Evolutionary conservation across 139 green algal genomes (phyloP).

Genomic region (Chlamydomonas sp.): DNA sequence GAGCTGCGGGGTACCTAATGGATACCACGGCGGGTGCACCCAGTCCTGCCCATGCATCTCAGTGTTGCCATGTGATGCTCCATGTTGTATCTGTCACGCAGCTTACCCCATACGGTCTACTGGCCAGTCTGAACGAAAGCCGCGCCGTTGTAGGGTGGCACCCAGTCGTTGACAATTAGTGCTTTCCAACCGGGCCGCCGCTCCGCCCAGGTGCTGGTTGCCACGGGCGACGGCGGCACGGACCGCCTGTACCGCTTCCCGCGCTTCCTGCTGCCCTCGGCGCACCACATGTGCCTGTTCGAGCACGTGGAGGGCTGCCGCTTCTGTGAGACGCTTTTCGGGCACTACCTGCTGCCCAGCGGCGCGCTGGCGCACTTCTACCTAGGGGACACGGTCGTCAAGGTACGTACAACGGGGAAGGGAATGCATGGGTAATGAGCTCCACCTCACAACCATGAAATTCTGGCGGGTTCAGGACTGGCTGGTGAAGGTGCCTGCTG

Average conservation of each 20-base stretch:
- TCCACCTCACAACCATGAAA: neutral
- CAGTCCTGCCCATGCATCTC: no score
- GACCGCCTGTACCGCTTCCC: slow-evolving; percentile 54
- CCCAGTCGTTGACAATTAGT: neutral
- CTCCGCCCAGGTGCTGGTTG: slow-evolving; percentile 24
- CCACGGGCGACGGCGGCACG: slow-evolving; percentile 54
- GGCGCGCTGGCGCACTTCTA: slow-evolving; percentile 60
- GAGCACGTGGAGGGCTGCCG: slow-evolving; percentile 56
- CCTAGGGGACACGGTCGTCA: slow-evolving; percentile 53
- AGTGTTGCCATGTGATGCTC: no score
- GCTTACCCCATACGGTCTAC: no score
- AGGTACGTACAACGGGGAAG: slow-evolving; percentile 13
- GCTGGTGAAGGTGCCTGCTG: neutral
- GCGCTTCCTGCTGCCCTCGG: slow-evolving; percentile 23
- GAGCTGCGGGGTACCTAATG: no score
- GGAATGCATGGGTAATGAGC: neutral
- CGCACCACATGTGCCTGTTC: slow-evolving; percentile 54
- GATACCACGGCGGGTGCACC: no score
- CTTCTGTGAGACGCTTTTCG: slow-evolving; percentile 54
- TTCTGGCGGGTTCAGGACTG: neutral
- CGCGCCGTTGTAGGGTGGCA: no score
- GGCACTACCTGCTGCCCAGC: slow-evolving; percentile 61
- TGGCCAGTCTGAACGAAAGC: no score
- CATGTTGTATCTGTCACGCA: no score
- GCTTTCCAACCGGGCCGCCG: neutral